A percentile compares a stretch with the other conserved stretches of the same genome.
Conservation (phyloP, 495 filamentous ascomycete species). For the Thermochaetoides thermophila region DNA sequence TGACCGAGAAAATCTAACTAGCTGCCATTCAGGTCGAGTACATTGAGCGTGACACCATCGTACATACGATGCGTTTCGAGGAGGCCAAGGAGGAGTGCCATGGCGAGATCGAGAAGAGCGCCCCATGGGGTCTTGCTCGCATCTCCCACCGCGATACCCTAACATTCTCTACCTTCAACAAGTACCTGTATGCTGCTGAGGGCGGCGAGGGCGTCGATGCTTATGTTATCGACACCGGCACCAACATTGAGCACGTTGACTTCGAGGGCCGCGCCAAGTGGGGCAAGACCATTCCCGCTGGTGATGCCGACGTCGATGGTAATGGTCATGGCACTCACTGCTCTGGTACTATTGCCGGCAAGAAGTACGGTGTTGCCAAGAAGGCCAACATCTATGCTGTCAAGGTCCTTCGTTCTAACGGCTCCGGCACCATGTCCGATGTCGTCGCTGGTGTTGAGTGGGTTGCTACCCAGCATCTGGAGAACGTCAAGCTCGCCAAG, state of each 20-base stretch:
- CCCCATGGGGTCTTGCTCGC: constrained; percentile 95
- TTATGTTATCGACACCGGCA: constrained; percentile 97
- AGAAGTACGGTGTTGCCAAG: constrained; percentile 99
- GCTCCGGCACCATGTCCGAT: constrained; percentile 95
- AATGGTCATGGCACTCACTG: constrained; percentile 99
- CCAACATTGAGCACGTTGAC: constrained; percentile 85
- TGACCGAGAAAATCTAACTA: constrained; percentile 6
- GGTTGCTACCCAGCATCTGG: constrained; percentile 65
- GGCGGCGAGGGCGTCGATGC: constrained; percentile 97
- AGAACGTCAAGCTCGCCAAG: constrained; percentile 63
- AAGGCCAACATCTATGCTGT: constrained; percentile 93
- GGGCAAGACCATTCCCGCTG: constrained; percentile 86
- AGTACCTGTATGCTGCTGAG: constrained; percentile 83
- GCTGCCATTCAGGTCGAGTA: constrained; percentile 63
- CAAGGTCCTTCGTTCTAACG: constrained; percentile 95
- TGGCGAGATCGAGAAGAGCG: constrained; percentile 62
- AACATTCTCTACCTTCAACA: constrained; percentile 86
- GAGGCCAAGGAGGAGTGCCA: constrained; percentile 21
- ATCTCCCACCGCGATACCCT: constrained; percentile 86
- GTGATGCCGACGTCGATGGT: constrained; percentile 80
- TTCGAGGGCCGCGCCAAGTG: constrained; percentile 91
- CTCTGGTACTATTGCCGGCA: constrained; percentile 92
- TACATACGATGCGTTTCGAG: constrained; percentile 51
- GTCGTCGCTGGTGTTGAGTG: constrained; percentile 97
- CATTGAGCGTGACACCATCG: constrained; percentile 85